Base-by-base conservation (phyloP, 140 eudicot species). In the Cichorium intybus region DNA sequence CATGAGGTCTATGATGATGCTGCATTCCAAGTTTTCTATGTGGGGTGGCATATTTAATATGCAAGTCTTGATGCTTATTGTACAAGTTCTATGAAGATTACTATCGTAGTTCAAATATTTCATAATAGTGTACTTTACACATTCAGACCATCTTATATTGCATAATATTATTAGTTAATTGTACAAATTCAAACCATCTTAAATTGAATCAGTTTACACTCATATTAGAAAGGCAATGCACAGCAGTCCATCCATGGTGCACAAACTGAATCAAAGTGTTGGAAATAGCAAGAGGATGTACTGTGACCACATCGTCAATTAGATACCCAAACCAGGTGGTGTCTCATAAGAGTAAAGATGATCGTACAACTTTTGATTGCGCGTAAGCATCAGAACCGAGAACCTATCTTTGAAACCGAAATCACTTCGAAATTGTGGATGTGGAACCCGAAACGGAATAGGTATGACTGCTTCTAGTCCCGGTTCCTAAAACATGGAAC, bases 1-100 rank as follows among this genome's bases (percentile, higher is more conserved):
- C 87, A 80, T 87, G 91, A 84, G 56, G 83, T 84, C 68, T 64
- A 24, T 82, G 76, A 75, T 82, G 76, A 70, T 80, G 74, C 39
- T 59, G 79, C 62, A 53, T 73, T 50, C 47, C 76, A 63, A 62
- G 24, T 23, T 64, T n/a, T 22, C 12, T n/a, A 52, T n/a, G 17
- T 3, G 24, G 50, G 23, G 43, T 65, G 12, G 21, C 16, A 17
- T 29, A 24, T 22, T 17, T 16, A 10, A 75, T 43, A 33, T 50
- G 54, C 68, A 39, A 31, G 35, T 24, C 50, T 56, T 28, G 15
- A 57, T 69, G 67, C 34, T 52, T 29, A 17, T 41, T 9, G 35
- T 52, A 76, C 46, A 68, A 12, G 16, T 64, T 46, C 24, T 64
- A n/a, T 27, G 27, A 28, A 27, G 45, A 37, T 26, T 26, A 74